These are phyloP conservation scores for Mesembryanthemum crystallinum DNA, from an alignment of 148 eudicot genomes.

Conservation along the genomic window DNA sequence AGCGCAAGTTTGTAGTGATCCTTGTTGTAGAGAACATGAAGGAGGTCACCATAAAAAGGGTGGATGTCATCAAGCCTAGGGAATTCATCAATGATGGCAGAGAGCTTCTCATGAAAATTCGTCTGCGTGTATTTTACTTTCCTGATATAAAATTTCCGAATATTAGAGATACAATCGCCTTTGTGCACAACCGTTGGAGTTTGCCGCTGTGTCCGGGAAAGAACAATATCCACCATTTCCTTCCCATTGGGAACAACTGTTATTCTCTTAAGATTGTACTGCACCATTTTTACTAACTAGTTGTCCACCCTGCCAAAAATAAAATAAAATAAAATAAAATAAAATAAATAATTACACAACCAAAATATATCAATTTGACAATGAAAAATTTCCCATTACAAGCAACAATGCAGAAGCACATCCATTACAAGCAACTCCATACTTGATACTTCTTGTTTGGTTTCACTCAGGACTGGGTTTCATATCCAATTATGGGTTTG, in stretches of 20 bases:
- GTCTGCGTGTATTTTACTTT: slow-evolving; percentile 83
- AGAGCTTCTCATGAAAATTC: slow-evolving; percentile 80
- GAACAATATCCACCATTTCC: slow-evolving; percentile 81
- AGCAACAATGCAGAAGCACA: no score
- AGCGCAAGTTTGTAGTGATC: slow-evolving; percentile 98
- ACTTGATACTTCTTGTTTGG: no score
- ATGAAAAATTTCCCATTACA: no score
- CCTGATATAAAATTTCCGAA: slow-evolving; percentile 87
- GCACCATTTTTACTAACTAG: slow-evolving; percentile 53
- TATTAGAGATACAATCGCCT: slow-evolving; percentile 81
- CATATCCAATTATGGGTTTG: no score
- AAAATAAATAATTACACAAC: no score
- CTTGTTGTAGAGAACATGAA: slow-evolving; percentile 88
- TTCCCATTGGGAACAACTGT: slow-evolving; percentile 86
- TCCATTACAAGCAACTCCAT: no score
- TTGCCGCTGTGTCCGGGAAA: slow-evolving; percentile 80
- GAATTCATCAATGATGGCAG: slow-evolving; percentile 93
- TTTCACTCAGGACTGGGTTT: no score
- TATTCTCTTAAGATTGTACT: slow-evolving; percentile 84
- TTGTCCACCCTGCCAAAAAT: slow-evolving; percentile 13
- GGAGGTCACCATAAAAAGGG: slow-evolving; percentile 91
- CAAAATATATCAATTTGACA: no score
- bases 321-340: no score
- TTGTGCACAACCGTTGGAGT: slow-evolving; percentile 94
- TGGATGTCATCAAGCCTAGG: slow-evolving; percentile 86